Evolutionary conservation across 805 yeast genomes (phyloP), one percentile per base, ranked within the genome.

Genomic region (Maudiozyma turicensis): DNA sequence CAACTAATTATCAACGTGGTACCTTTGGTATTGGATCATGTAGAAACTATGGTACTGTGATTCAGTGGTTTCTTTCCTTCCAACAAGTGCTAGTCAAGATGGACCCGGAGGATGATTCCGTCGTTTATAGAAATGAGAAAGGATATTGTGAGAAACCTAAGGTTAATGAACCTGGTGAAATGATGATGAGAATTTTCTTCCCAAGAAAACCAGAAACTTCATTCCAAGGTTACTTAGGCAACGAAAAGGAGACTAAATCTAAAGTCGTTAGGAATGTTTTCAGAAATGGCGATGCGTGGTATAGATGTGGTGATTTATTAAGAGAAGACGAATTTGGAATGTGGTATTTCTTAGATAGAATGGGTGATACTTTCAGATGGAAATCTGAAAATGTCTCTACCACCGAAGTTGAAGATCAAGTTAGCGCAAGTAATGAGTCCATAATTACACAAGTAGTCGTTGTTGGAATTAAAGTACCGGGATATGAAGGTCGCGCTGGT

Each of bases 311-410:
- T 41, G 98, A 90, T 64, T 72, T 90, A 55, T 72, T 91, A 60
- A 79, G 72, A 56, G 68, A 73, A 62, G 95, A 88, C 64, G 72
- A 72, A 31, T 75, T 81, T 54, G 85, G 87, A 0, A 68, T 82
- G 54, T 74, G 84, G 63, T 87, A 84, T 67, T 90, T 90, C 66
- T 87, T 89, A 43, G 98, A 90, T 71, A 74, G 98, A 60, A 69
- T 91, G 60, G 98, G 98, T 40, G 98, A 90, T 62, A 91, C 97
- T 0, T 90, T 86, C 71, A 75, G 98, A 58, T 90, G 98, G 98
- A 91, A 88, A 69, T 84, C 95, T 2, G 98, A 90, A 69, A 90
- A 90, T 65, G 96, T 91, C 9, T 81, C 93, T 14, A 89, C 97
- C 11, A 82, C 90, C 34, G 97, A 90, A 69, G 96, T 90, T 39